Evolutionary conservation across 176 grass and related monocot genomes (phyloP), one percentile per base, ranked within the genome.

Genomic region (Carex scoparia): DNA sequence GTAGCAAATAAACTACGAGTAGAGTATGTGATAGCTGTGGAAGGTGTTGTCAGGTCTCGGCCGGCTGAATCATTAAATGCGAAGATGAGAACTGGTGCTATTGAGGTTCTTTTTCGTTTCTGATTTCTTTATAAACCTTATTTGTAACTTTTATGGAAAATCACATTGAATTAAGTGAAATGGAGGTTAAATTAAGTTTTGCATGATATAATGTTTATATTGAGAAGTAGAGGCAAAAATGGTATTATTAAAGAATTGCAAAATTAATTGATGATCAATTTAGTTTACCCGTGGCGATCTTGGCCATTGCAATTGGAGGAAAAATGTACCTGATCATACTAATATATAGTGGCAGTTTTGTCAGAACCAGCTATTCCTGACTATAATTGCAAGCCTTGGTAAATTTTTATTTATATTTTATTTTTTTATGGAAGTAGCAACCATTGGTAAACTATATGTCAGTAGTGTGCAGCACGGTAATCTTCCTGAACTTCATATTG

Each of bases 41-140:
- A 99, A 76, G 96, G 93, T 30, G 85, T 93, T 33, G 91, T 95
- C 4, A 79, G 49, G 13, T 32, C 63, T 42, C 88, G 96, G 18
- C 96, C 96, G 0, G 23, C 62, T 35, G 93, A 99, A 74, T 88
- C 91, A 12, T 59, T 99, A 79, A 99, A 99, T 83, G 69, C 86
- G 44, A 94, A 99, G 59, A 99, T 99, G 93, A 99, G 86, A 65
- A 98, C 96, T 3, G 96, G 96, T 54, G 65, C 90, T 84, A 90
- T 98, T 85, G 96, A 98, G 93, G 96, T 95, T 84, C 27, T 84
- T 33, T 54, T 38, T 33, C 0, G 11, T 33, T 37, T 79, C 28
- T 58, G 53, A 77, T 58, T 18, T 9, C 30, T 33, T 79, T 37
- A 13, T 79, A 8, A 16, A 79, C 30, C 0, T 28, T 58, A 10